A percentile compares a stretch with the other conserved stretches of the same genome.
phyloP scores from a whole-genome alignment of 768 basidiomycete species.

The Auricularia heimuer region DNA sequence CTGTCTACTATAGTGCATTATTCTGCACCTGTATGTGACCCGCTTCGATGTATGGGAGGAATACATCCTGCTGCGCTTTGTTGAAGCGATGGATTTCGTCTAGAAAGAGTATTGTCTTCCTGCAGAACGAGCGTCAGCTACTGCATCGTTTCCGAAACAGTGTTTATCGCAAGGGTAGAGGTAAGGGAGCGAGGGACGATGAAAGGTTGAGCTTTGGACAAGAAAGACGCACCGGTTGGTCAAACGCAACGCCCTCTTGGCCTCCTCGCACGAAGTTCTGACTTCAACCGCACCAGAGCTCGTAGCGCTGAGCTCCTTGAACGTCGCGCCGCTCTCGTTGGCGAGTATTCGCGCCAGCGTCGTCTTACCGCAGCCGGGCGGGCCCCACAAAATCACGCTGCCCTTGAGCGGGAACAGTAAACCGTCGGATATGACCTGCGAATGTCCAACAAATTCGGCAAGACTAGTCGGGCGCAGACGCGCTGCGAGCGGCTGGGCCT shows the following conservation, averaged over 20 bases:
- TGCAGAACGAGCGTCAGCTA: slow-evolving; percentile 19
- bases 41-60: slow-evolving; percentile 72
- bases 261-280: slow-evolving; percentile 64
- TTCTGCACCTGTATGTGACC: slow-evolving; percentile 55
- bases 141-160: not conserved
- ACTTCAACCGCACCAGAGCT: slow-evolving; percentile 60
- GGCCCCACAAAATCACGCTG: slow-evolving; percentile 61
- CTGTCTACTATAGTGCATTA: not conserved
- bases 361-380: slow-evolving; percentile 48
- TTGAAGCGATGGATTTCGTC: slow-evolving; percentile 82
- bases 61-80: slow-evolving; percentile 68
- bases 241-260: slow-evolving; percentile 51
- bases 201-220: no score
- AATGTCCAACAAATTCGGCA: slow-evolving; percentile 65
- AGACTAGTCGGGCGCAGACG: slow-evolving; percentile 54
- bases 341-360: slow-evolving; percentile 69
- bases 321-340: slow-evolving; percentile 42
- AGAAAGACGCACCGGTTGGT: slow-evolving; percentile 45
- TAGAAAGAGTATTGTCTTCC: slow-evolving; percentile 66
- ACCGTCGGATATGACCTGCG: slow-evolving; percentile 47
- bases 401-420: slow-evolving; percentile 43
- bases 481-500: slow-evolving; percentile 57
- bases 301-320: slow-evolving; percentile 75
- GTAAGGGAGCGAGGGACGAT: no score
- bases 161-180: no score